Percentiles rank a stretch among this genome's conserved stretches.
These are phyloP conservation scores for Albizia julibrissin DNA, from an alignment of 306 rosid species.

Conservation along the genomic window DNA sequence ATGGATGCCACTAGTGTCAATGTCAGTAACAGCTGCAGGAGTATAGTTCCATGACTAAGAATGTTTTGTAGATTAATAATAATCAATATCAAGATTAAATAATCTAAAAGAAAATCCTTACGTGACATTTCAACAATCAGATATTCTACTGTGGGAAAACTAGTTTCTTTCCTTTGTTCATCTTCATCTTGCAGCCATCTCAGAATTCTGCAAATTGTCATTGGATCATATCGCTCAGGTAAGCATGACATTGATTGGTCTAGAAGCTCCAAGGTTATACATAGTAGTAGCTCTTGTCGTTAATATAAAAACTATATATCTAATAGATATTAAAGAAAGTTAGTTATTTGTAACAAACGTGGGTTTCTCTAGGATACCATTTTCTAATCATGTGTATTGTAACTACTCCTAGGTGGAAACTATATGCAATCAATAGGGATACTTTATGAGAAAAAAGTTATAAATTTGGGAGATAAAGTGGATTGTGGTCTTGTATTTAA, in stretches of 20 bases:
- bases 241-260: background rate
- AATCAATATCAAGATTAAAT: background rate
- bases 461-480: no score
- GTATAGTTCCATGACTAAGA: background rate
- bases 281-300: background rate
- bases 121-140: constrained; percentile 80
- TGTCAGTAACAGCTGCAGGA: constrained; percentile 72
- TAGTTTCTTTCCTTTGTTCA: constrained; percentile 21
- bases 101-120: constrained; percentile 39
- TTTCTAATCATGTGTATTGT: no score
- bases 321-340: no score
- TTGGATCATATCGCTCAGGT: background rate
- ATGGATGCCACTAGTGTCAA: constrained; percentile 83
- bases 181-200: constrained; percentile 75
- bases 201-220: constrained; percentile 54
- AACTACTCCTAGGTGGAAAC: no score
- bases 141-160: constrained; percentile 38
- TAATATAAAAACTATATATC: background rate
- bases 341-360: no score
- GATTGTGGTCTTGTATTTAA: no score
- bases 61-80: background rate
- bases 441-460: no score
- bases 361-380: no score
- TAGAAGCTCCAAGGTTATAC: background rate
- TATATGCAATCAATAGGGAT: no score